These are phyloP conservation scores for Myxozyma melibiosi DNA, from an alignment of 805 yeast genomes.

Conservation along the genomic window DNA sequence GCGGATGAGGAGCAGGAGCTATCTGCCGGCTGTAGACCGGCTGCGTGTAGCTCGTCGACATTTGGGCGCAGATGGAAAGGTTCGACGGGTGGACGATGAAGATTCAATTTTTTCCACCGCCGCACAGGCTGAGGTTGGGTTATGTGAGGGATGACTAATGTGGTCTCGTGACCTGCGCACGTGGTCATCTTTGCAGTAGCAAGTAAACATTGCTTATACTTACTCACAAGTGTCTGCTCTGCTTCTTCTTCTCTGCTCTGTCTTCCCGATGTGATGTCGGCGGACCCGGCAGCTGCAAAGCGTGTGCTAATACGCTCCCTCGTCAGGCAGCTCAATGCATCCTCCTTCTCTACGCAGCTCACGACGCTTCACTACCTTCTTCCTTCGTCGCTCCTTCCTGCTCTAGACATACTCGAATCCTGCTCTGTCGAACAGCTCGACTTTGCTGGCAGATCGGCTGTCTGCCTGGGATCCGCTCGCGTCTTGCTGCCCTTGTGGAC, in stretches of 20 bases:
- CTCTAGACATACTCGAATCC: slow-evolving; percentile 12
- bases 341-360: not conserved
- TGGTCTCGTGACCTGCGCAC: too few relatives aligned
- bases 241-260: too few relatives aligned
- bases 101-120: too few relatives aligned
- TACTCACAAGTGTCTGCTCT: too few relatives aligned
- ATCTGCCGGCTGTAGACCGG: slow-evolving; percentile 1
- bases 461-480: not conserved
- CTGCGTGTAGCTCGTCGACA: slow-evolving; percentile 10
- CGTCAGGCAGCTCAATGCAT: slow-evolving; percentile 2
- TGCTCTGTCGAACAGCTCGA: slow-evolving; percentile 7
- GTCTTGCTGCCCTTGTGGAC: slow-evolving; percentile 20
- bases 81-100: not conserved
- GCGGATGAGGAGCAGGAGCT: not conserved
- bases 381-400: slow-evolving; percentile 13
- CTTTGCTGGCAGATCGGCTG: not conserved
- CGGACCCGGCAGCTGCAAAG: slow-evolving; percentile 8
- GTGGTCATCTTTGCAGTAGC: too few relatives aligned
- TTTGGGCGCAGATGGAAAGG: not conserved
- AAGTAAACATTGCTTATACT: too few relatives aligned
- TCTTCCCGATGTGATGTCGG: too few relatives aligned
- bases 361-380: slow-evolving; percentile 17
- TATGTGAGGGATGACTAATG: too few relatives aligned
- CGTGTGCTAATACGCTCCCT: slow-evolving; percentile 11
- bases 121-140: too few relatives aligned